Evolutionary conservation across 768 basidiomycete species (phyloP).

Genomic region (Stropharia rugosoannulata): DNA sequence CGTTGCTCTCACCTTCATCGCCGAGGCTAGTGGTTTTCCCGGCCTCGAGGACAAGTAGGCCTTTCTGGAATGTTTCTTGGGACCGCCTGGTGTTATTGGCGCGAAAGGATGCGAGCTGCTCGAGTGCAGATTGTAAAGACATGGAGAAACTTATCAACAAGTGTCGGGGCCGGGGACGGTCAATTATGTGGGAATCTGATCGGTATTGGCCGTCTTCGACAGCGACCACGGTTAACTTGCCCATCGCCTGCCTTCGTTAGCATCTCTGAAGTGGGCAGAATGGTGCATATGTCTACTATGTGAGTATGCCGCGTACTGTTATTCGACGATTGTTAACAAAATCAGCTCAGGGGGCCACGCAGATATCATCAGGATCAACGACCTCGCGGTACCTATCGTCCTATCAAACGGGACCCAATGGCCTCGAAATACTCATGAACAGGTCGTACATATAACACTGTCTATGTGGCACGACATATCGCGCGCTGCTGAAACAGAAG

Average conservation of each 20-base stretch:
- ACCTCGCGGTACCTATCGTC: slow-evolving; percentile 42
- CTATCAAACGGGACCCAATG: slow-evolving; percentile 45
- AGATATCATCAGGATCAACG: slow-evolving; percentile 45
- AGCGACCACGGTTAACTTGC: background rate
- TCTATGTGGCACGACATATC: slow-evolving; percentile 50
- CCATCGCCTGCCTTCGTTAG: background rate
- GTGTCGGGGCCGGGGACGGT: background rate
- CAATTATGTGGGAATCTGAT: slow-evolving; percentile 2
- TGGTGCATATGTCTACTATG: background rate
- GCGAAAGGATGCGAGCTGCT: slow-evolving; percentile 54
- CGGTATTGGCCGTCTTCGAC: background rate
- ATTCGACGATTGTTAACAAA: slow-evolving; percentile 12
- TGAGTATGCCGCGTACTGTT: background rate
- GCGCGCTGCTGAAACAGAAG: slow-evolving; percentile 48
- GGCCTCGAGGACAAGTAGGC: slow-evolving; percentile 47
- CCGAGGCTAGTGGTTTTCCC: slow-evolving; percentile 43
- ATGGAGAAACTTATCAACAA: slow-evolving; percentile 20
- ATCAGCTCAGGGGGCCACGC: slow-evolving; percentile 14
- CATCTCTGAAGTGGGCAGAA: background rate
- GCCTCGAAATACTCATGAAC: slow-evolving; percentile 38
- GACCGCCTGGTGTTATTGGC: slow-evolving; percentile 52
- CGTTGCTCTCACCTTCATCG: slow-evolving; percentile 48
- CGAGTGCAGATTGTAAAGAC: slow-evolving; percentile 48
- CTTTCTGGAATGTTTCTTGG: slow-evolving; percentile 58
- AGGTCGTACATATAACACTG: slow-evolving; percentile 55